These are phyloP conservation scores for Syzygium aqueum DNA, from an alignment of 345 rosid species.

Conservation along the genomic window DNA sequence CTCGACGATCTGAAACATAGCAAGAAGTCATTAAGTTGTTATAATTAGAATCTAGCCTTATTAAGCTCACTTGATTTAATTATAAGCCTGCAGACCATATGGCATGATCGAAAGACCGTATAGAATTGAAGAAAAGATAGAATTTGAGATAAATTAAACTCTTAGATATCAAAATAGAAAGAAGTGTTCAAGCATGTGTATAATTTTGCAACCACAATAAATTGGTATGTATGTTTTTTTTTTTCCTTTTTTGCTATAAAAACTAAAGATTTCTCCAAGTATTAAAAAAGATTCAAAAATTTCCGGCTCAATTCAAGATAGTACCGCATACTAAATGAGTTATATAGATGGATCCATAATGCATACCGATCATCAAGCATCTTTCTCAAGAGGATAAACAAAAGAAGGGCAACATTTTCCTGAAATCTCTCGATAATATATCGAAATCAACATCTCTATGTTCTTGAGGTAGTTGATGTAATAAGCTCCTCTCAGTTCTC, in stretches of 20 bases:
- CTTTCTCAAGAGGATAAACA: background rate
- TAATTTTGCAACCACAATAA: background rate
- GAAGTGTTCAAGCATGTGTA: background rate
- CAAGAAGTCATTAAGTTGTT: background rate
- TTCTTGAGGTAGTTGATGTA: too few species aligned
- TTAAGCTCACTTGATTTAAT: background rate
- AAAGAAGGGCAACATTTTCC: background rate
- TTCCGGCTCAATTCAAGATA: background rate
- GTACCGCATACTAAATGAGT: background rate
- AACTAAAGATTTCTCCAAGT: background rate
- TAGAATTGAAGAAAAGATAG: background rate
- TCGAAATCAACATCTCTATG: background rate
- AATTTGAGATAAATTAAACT: background rate
- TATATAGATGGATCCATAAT: background rate
- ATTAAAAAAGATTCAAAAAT: background rate
- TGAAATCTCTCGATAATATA: background rate
- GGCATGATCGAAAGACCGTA: background rate
- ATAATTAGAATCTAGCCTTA: background rate
- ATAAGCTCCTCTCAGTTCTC: background rate
- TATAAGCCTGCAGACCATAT: background rate
- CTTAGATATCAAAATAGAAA: background rate
- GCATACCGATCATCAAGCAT: background rate
- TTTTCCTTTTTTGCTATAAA: background rate
- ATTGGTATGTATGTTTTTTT: background rate
- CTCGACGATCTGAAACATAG: constrained; percentile 38